Base-by-base conservation (phyloP, 352 stramenopile genomes). In the Phytophthora pinifolia region DNA sequence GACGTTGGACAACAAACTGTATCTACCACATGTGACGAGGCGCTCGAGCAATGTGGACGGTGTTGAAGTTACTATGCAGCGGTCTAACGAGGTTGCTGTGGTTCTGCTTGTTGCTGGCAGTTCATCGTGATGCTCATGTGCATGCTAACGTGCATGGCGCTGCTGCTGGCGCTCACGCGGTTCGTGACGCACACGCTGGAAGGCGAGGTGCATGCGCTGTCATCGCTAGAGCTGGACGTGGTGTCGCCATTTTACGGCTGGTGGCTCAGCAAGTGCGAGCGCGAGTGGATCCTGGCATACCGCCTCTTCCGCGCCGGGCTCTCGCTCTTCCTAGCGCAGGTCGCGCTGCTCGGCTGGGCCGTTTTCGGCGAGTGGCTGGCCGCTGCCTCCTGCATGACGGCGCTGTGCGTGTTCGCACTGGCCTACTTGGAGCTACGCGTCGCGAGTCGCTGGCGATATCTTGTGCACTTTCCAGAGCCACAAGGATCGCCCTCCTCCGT, bases 61-160 rank as follows among this genome's bases (percentile, higher is more conserved):
- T 20, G 36, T 48, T 59, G 27, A 46, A 48, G 49, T 25, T 35
- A 15, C 14, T 35, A 30, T 35, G 9, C 39, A 44, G 54, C 22
- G 31, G 27, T 46, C 52, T 68, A 32, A 63, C 42, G 10, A 25
- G 20, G 6, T 18, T 65, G 22, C 22, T 54, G 15, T 61, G 42
- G 17, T 54, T 18, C 12, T 42, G 33, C 15, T 53, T 27, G 22
- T 27, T 27, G 22, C 22, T 27, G 22, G 14, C 51, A 91, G 81
- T 88, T 92, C 54, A 79, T 88, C 25, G 79, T 71, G 39, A 89
- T 89, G 82, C 55, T 92, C n/a, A 56, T 87, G 54, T 86, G 75
- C 63, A 87, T 86, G 73, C 65, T 92, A 46, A 85, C 64, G 44
- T 92, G 76, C 55, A 88, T 68, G 33, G 65, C 83, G 30, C 54